Percentiles rank a stretch among this genome's conserved stretches.
Evolutionary conservation across 371 early-diverging fungal genomes (phyloP).

Genomic region (Mucor irregularis): DNA sequence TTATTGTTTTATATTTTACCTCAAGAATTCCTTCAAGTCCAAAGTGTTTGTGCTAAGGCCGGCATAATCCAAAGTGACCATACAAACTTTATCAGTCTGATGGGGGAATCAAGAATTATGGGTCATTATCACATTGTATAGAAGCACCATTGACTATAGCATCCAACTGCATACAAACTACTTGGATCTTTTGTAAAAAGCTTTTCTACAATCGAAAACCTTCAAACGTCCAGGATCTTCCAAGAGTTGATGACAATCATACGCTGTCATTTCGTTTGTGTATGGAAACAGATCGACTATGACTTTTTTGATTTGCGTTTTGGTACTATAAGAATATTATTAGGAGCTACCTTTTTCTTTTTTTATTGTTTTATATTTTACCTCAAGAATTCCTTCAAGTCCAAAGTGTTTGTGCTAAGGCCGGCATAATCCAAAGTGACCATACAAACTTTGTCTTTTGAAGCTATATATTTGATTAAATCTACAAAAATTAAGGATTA

Average conservation of each 20-base stretch:
- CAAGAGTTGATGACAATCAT: conserved; percentile 10
- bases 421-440: conserved; percentile 18
- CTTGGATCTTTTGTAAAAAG: conserved; percentile 8
- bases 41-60: conserved; percentile 7
- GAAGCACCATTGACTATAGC: too few species aligned
- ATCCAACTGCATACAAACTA: conserved; percentile 2
- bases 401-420: conserved; percentile 3
- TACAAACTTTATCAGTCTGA: conserved; percentile 9
- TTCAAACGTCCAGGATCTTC: conserved; percentile 2
- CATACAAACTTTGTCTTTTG: conserved; percentile 7
- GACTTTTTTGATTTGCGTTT: conserved; percentile 10
- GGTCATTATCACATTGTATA: too few species aligned
- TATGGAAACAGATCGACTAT: conserved; percentile 14
- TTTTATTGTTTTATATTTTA: conserved; percentile 5
- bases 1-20: conserved; percentile 4
- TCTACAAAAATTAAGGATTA: conserved; percentile 1
- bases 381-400: conserved; percentile 1
- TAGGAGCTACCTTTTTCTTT: not conserved
- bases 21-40: not conserved
- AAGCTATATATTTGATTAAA: not conserved
- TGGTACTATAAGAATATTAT: conserved; percentile 1
- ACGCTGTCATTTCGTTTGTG: conserved; percentile 11
- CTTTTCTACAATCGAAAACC: conserved; percentile 18
- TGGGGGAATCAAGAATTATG: too few species aligned
- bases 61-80: conserved; percentile 17